These are phyloP conservation scores for Cladosporium austrohemisphaericum DNA, from an alignment of 2,329 filamentous ascomycete genomes.

Conservation along the genomic window DNA sequence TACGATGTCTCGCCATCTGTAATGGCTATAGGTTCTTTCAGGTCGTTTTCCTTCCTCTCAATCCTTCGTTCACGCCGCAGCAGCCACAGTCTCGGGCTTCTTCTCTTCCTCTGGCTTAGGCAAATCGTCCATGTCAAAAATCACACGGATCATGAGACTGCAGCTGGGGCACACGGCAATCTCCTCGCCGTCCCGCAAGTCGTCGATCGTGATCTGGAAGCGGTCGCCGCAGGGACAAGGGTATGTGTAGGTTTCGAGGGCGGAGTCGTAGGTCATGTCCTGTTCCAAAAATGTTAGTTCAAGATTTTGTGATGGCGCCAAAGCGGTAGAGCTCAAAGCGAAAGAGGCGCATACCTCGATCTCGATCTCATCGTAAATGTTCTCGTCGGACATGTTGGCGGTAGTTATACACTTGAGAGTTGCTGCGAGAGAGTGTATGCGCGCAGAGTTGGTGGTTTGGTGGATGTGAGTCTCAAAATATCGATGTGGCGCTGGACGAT, in stretches of 20 bases:
- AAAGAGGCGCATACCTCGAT: constrained; percentile 60
- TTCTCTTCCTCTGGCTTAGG: constrained; percentile 41
- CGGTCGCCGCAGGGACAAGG: constrained; percentile 96
- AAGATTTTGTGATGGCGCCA: not conserved
- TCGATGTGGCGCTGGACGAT: not conserved
- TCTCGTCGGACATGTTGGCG: constrained; percentile 26
- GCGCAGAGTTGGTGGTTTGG: not conserved
- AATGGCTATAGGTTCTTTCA: too few relatives aligned
- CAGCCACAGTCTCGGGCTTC: constrained; percentile 21
- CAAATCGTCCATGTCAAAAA: constrained; percentile 69
- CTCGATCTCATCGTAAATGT: constrained; percentile 94
- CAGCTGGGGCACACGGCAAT: constrained; percentile 98
- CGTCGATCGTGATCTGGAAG: constrained; percentile 83
- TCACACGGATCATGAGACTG: constrained; percentile 92
- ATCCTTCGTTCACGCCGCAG: constrained; percentile 19
- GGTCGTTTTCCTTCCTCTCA: not conserved
- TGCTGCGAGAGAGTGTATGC: not conserved
- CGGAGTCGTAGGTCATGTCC: constrained; percentile 87
- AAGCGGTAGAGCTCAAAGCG: not conserved
- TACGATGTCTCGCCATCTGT: too few relatives aligned
- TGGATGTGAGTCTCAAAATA: constrained; percentile 1
- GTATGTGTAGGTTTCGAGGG: constrained; percentile 86
- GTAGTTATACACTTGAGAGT: not conserved
- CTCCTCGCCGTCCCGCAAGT: constrained; percentile 83
- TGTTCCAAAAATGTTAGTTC: constrained; percentile 15